Evolutionary conservation across 768 basidiomycete species (phyloP).

Genomic region (Lactifluus piperatus): DNA sequence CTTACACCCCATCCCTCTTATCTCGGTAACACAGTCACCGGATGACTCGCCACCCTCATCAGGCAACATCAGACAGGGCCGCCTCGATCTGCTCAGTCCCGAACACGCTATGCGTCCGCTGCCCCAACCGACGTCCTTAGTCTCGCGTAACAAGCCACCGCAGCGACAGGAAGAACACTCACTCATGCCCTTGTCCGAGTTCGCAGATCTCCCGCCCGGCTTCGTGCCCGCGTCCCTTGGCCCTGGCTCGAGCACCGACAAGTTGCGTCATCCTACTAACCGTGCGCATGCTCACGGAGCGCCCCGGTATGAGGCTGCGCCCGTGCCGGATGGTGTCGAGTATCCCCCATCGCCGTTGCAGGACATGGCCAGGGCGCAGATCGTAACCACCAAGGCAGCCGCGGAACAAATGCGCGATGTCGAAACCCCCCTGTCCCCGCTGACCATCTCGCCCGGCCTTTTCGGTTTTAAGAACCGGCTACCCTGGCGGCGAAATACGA

Average conservation of each 20-base stretch:
- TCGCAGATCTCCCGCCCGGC: not conserved
- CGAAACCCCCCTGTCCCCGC: not conserved
- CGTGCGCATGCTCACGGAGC: not conserved
- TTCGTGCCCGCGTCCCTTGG: not conserved
- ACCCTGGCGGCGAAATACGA: conserved; percentile 13
- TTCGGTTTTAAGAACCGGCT: conserved; percentile 1
- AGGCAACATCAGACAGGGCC: conserved; percentile 13
- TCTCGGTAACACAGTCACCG: conserved; percentile 18
- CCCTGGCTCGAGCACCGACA: not conserved
- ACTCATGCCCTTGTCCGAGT: conserved; percentile 5
- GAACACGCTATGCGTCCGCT: conserved; percentile 22
- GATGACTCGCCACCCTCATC: conserved; percentile 20
- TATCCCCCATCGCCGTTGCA: conserved; percentile 16
- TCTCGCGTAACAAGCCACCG: not conserved
- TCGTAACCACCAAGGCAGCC: not conserved
- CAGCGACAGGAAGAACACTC: not conserved
- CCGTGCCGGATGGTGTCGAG: conserved; percentile 7
- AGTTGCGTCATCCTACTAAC: not conserved
- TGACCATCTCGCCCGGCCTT: not conserved
- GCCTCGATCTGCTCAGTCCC: conserved; percentile 25
- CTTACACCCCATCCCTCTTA: not conserved
- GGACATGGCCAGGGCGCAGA: not conserved
- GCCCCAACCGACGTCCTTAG: not conserved
- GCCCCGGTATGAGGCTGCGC: conserved; percentile 13
- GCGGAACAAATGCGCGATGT: not conserved